Conservation (phyloP, 2,329 filamentous ascomycete species). For the Claviceps arundinis region DNA sequence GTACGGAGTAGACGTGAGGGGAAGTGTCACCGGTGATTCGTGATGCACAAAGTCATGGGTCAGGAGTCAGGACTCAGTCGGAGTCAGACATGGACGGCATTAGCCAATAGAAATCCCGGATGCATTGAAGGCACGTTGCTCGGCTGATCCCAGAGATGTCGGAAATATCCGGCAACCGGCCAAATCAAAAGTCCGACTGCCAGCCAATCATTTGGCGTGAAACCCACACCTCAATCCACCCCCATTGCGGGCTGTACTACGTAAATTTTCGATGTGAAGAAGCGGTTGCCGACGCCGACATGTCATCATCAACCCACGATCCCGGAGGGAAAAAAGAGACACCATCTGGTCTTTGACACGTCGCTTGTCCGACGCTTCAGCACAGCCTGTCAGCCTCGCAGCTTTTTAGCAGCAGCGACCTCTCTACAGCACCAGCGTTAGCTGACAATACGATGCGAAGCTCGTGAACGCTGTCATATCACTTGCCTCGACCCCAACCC, state of each 20-base stretch:
- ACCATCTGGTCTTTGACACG: background rate
- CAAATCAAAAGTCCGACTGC: conserved; percentile 1
- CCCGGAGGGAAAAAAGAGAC: background rate
- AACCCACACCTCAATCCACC: background rate
- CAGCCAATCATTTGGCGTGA: background rate
- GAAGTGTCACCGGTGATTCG: background rate
- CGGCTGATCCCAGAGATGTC: too few species aligned
- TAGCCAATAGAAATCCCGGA: background rate
- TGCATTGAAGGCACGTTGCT: background rate
- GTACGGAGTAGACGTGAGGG: background rate
- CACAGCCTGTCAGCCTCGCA: background rate
- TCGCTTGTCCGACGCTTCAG: background rate
- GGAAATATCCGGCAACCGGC: background rate
- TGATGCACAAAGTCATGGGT: background rate
- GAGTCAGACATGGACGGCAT: background rate
- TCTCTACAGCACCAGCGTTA: background rate
- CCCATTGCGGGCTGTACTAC: background rate
- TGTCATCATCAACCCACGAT: conserved; percentile 1
- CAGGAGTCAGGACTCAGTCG: too few species aligned
- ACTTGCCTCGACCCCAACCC: background rate
- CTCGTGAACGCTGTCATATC: background rate
- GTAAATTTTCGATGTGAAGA: conserved; percentile 3
- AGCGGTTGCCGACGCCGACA: background rate
- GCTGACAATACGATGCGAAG: conserved; percentile 1
- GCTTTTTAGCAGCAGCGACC: background rate